These are phyloP conservation scores for Schizophyllum amplum DNA, from an alignment of 1,284 basidiomycete genomes.

Conservation along the genomic window DNA sequence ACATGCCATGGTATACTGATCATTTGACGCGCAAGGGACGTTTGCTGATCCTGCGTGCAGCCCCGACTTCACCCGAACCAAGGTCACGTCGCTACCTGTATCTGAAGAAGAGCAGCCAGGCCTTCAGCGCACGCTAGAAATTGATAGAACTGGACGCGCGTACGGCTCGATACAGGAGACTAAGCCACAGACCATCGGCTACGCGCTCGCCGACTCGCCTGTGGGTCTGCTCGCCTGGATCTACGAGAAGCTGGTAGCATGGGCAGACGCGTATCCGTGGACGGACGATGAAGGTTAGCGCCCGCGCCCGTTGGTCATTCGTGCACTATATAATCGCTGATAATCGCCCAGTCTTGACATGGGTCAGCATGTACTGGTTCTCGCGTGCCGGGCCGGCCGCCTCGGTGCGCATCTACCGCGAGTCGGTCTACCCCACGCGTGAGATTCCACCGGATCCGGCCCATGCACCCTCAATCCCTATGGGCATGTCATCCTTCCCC, in stretches of 20 bases:
- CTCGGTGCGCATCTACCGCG: slow-evolving; percentile 38
- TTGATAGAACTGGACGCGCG: not conserved
- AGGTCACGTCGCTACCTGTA: not conserved
- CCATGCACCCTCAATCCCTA: slow-evolving; percentile 10
- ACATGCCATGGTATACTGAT: slow-evolving; percentile 26
- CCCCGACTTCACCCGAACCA: not conserved
- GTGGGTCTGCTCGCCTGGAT: slow-evolving; percentile 50
- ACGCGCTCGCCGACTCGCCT: slow-evolving; percentile 43
- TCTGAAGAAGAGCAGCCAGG: not conserved
- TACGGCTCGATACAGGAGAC: not conserved
- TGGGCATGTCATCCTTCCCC: slow-evolving; percentile 16
- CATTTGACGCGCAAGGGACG: no score
- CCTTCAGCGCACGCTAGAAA: not conserved
- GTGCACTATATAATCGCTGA: not conserved
- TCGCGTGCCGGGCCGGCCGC: slow-evolving; percentile 38
- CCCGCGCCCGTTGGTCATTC: no score
- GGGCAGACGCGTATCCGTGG: slow-evolving; percentile 43
- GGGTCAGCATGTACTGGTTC: slow-evolving; percentile 42
- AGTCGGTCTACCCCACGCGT: slow-evolving; percentile 13
- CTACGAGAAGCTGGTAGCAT: slow-evolving; percentile 43
- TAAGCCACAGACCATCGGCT: slow-evolving; percentile 48
- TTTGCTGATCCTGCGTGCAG: not conserved
- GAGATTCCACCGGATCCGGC: not conserved
- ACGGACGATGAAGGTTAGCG: slow-evolving; percentile 36
- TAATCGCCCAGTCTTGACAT: slow-evolving; percentile 29